Evolutionary conservation across 257 asterid species (phyloP).

Genomic region (Petrea volubilis): DNA sequence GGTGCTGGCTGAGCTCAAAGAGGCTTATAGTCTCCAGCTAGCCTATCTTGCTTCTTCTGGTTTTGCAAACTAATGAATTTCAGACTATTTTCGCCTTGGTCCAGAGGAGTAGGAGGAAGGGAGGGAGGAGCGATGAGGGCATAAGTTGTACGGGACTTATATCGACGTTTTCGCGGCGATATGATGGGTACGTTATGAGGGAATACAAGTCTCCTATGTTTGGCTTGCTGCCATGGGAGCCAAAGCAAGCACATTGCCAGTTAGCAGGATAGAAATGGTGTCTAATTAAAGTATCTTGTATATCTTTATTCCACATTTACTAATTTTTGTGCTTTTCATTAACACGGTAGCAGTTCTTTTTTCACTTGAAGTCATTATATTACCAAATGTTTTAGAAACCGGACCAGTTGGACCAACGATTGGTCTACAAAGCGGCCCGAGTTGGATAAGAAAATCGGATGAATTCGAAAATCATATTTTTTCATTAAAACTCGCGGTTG

Average conservation of each 20-base stretch:
- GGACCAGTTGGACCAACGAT: too few species aligned
- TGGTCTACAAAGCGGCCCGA: too few species aligned
- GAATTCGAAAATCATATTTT: too few species aligned
- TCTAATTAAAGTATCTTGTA: not conserved
- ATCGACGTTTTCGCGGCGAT: not conserved
- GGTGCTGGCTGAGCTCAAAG: conserved; percentile 76
- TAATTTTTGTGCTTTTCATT: not conserved
- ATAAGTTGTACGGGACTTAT: not conserved
- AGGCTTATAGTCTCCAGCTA: conserved; percentile 80
- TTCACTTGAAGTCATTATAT: too few species aligned
- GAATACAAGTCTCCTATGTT: conserved; percentile 1
- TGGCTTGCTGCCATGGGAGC: conserved; percentile 2
- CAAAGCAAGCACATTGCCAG: conserved; percentile 6
- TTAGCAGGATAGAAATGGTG: not conserved
- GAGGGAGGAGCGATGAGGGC: too few species aligned
- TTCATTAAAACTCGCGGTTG: too few species aligned
- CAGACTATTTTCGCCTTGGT: not conserved
- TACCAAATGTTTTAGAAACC: too few species aligned
- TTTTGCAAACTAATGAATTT: conserved; percentile 33
- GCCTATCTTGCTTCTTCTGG: conserved; percentile 67
- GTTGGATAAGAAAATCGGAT: too few species aligned
- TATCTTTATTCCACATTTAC: not conserved
- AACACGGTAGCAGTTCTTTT: too few species aligned
- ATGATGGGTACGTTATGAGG: conserved; percentile 20
- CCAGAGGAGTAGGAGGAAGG: conserved; percentile 1